A percentile compares a stretch with the other conserved stretches of the same genome.
Evolutionary conservation across 176 grass and related monocot species (phyloP).

Genomic region (Thinopyrum elongatum): DNA sequence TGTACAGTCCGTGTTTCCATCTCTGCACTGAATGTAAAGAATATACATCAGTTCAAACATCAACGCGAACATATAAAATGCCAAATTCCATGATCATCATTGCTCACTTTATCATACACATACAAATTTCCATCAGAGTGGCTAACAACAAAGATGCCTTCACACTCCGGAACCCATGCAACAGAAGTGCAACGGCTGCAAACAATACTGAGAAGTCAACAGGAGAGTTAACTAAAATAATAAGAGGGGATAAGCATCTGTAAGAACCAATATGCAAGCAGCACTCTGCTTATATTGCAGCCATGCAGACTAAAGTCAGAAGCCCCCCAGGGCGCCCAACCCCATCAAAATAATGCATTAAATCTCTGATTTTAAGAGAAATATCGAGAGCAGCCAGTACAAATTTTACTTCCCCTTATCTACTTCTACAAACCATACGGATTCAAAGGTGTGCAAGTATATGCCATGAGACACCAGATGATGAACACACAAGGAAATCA

Average conservation of each 20-base stretch:
- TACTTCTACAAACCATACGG: not conserved
- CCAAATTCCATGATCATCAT: slow-evolving; percentile 7
- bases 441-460: slow-evolving; percentile 6
- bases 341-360: not conserved
- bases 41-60: slow-evolving; percentile 28
- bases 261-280: not conserved
- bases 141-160: slow-evolving; percentile 80
- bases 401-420: not conserved
- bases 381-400: not conserved
- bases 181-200: slow-evolving; percentile 81
- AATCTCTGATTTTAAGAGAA: not conserved
- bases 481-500: slow-evolving; percentile 1
- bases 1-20: slow-evolving; percentile 75
- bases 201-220: slow-evolving; percentile 1
- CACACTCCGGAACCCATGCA: slow-evolving; percentile 80
- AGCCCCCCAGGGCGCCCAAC: not conserved
- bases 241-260: not conserved
- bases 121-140: slow-evolving; percentile 96
- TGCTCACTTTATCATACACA: slow-evolving; percentile 93
- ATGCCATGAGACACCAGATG: not conserved
- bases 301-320: not conserved
- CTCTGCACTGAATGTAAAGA: slow-evolving; percentile 63
- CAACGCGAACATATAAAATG: not conserved
- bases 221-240: slow-evolving; percentile 15
- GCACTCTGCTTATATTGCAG: not conserved